Evolutionary conservation across 352 stramenopile genomes (phyloP).

Genomic region (Sclerospora graminicola): DNA sequence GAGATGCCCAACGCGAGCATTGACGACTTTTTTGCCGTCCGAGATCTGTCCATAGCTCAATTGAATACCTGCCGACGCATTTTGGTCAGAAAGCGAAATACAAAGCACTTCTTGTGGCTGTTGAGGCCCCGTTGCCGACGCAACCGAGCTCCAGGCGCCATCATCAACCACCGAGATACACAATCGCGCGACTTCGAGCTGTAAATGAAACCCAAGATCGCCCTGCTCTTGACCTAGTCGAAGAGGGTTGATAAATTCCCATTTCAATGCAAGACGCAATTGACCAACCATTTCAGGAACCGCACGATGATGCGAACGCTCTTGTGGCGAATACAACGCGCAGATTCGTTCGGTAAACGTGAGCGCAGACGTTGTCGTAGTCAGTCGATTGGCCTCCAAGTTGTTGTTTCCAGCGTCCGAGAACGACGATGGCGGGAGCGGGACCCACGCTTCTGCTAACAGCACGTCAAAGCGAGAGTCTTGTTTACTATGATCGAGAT

Average conservation of each 20-base stretch:
- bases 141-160: conserved; percentile 25
- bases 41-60: conserved; percentile 63
- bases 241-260: conserved; percentile 58
- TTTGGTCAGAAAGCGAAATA: conserved; percentile 60
- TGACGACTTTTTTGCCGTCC: conserved; percentile 66
- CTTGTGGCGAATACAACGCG: conserved; percentile 48
- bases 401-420: conserved; percentile 17
- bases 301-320: conserved; percentile 20
- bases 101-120: conserved; percentile 59
- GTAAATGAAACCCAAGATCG: conserved; percentile 50
- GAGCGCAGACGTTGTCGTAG: conserved; percentile 16
- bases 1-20: conserved; percentile 64
- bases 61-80: conserved; percentile 62
- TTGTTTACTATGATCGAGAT: conserved; percentile 79
- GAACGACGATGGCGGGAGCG: conserved; percentile 32
- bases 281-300: conserved; percentile 61
- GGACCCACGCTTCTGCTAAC: conserved; percentile 72
- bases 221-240: conserved; percentile 28
- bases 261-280: conserved; percentile 65
- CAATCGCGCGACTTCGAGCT: conserved; percentile 64
- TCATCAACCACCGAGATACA: conserved; percentile 73
- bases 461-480: conserved; percentile 71
- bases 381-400: conserved; percentile 19
- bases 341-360: conserved; percentile 56
- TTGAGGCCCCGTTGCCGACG: conserved; percentile 15